Base-by-base conservation (phyloP, 2,329 filamentous ascomycete species). In the Fusarium agapanthi region DNA sequence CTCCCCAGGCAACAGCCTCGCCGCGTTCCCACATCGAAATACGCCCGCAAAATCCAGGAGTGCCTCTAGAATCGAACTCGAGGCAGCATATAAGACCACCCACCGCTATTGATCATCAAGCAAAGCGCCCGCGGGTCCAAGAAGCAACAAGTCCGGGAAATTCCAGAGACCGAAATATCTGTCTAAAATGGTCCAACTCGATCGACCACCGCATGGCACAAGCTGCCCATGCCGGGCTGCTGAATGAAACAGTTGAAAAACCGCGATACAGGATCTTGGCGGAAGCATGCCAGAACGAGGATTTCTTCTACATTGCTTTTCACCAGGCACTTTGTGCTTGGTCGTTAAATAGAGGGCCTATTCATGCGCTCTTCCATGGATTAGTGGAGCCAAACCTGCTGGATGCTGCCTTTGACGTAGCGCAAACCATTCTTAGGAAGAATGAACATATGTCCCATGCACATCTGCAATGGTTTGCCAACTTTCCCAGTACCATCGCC, bases 301-400 rank as follows among this genome's bases (percentile, higher is more conserved):
- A 95, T 78, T 69, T 83, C 51, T 89, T 92, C 76, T 95, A 91
- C 77, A 74, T 94, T 55, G 83, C 86, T 11, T 78, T 93, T 18
- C 91, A 93, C 76, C 91, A 93, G 76, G 66, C 92, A 5, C 91
- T 89, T 78, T 92, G 90, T 76, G 76, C 87, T 26, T 89, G 87
- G 86, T 86, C 85, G 7, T 63, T 81, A 7, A 78, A 83, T 24
- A 74, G 56, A 18, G 67, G 84, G 7, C 76, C 85, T 18, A 79
- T 81, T 3, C 77, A 83, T 50, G 73, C 35, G 10, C n/a, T 73
- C 11, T 72, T 81, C 20, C 37, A 37, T 14, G 51, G 48, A 32
- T 50, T 54, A 35, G 11, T 72, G 18, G 43, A 35, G 7, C 55
- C 61, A 20, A 34, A 41, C 7, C 32, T 45, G 16, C 32, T 80